These are phyloP conservation scores for Phoenix dactylifera DNA, from an alignment of 176 grass and related monocot genomes.

Conservation along the genomic window DNA sequence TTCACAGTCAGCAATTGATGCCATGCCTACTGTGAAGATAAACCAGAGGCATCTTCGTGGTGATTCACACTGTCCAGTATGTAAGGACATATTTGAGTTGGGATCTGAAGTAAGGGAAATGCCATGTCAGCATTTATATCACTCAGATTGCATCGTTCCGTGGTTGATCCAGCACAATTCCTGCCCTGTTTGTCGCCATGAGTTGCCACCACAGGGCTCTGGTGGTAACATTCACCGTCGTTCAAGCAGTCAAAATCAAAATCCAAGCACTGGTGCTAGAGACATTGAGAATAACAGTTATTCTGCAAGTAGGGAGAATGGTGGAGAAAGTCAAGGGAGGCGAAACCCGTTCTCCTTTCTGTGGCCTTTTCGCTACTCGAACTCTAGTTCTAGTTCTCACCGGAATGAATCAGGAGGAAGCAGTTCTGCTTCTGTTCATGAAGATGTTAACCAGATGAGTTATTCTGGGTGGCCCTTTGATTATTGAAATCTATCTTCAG, in stretches of 20 bases:
- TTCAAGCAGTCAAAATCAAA: neutral
- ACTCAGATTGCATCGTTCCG: conserved; percentile 73
- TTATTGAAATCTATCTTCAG: conserved; percentile 16
- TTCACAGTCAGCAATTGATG: conserved; percentile 48
- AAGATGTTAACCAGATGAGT: conserved; percentile 35
- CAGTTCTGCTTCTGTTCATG: conserved; percentile 30
- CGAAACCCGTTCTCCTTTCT: conserved; percentile 33
- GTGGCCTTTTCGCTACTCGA: conserved; percentile 48
- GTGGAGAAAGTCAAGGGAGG: conserved; percentile 17
- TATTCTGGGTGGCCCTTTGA: conserved; percentile 47
- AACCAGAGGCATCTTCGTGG: conserved; percentile 46
- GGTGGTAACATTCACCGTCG: conserved; percentile 5
- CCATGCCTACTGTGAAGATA: conserved; percentile 71
- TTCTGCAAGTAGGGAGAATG: conserved; percentile 6
- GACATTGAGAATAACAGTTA: neutral
- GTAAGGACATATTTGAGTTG: conserved; percentile 65
- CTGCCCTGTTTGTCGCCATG: conserved; percentile 77
- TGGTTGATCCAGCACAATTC: conserved; percentile 91
- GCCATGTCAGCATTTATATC: conserved; percentile 92
- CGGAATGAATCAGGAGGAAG: conserved; percentile 17
- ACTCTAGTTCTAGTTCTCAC: conserved; percentile 19
- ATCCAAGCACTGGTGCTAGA: neutral
- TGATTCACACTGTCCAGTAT: conserved; percentile 63
- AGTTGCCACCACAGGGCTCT: conserved; percentile 33
- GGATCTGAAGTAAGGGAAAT: conserved; percentile 72